Evolutionary conservation across 1,139 yeast species (phyloP), one percentile per base, ranked within the genome.

Genomic region (Candida freyschussii): DNA sequence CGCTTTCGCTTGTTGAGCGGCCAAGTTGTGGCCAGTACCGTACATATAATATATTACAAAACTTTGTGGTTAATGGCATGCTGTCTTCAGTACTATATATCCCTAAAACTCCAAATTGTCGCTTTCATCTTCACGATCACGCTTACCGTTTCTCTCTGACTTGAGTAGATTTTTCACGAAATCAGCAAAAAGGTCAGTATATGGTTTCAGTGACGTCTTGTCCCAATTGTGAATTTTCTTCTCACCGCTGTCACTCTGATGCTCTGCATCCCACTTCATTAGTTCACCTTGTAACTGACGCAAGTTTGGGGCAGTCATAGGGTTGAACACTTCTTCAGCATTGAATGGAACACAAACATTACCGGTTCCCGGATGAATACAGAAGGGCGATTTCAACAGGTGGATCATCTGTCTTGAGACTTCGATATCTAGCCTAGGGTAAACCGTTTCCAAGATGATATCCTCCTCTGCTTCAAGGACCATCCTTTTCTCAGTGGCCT

Each of bases 331-430:
- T 36, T 53, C 55, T 22, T 44, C 53, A 15, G 84, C 76, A 51
- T 80, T 84, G 49, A 91, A 87, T 0, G 98, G 96, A 7, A 93
- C 96, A 74, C 98, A 91, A 5, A 91, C 84, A 48, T 87, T 83
- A n/a, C 96, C 97, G 0, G 99, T 93, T 6, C 87, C 79, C 1
- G 99, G 99, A 56, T 91, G 99, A 30, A 91, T 79, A 65, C 97
- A 91, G 57, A 93, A 91, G n/a, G 99, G 99, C 2, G 97, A 83
- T 55, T 91, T 91, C 50, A 91, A 72, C 62, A 91, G 78, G 64
- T 91, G 99, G 59, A 79, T 85, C 48, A 89, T 67, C 56, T 84
- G 95, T 47, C 81, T 73, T 8, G 98, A 83, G 26, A 91, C 99
- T 57, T 89, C 95, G 34, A 83, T 77, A 72, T 91, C 99, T 44